Base-by-base conservation (phyloP, 2,329 filamentous ascomycete genomes). In the Penicillium sp. region DNA sequence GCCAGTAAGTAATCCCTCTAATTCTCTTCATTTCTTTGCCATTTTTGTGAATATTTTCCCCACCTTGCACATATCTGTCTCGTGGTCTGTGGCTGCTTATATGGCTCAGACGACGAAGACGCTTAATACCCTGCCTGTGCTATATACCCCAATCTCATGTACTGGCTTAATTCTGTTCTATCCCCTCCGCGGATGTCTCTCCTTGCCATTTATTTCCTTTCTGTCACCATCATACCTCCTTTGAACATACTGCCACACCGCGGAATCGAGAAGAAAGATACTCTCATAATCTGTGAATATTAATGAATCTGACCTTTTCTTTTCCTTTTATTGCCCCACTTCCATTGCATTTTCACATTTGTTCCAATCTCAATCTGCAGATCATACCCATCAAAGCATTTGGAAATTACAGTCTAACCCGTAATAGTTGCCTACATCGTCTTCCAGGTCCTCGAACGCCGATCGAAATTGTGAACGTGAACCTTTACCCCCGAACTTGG, bases 1-100 rank as follows among this genome's bases (percentile, higher is more conserved):
- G 66, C 73, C 45, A 67, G 76, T 78, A 62, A 76, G 75, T 77
- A 54, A 50, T 60, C 22, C 37, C 49, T 44, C 45, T 49, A 17
- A 25, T 55, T 58, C 42, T 28, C 44, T 26, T 42, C 17, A 47
- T 22, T 53, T 35, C 19, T 8, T 17, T 17, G 30, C 11, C 16
- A 50, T 50, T 35, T 50, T 9, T 17, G 19, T 25, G 37, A 26
- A 44, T 44, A 26, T 50, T 19, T 35, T 14, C 44, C 33, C 43
- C 17, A 41, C 19, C 41, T 49, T 19, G 26, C 52, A 40, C 19
- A 50, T 30, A 30, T 54, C 10, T 50, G 38, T 51, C 51, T 31
- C 49, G 49, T 42, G 31, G 30, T 42, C 51, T 41, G 26, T 28
- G 40, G 35, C 33, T 43, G n/a, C 17, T 45, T 42, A 35, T 45